Percentiles rank a stretch among this genome's conserved stretches.
phyloP scores from a whole-genome alignment of 1,139 yeast species.

The Spencermartinsiella ligniputridi region DNA sequence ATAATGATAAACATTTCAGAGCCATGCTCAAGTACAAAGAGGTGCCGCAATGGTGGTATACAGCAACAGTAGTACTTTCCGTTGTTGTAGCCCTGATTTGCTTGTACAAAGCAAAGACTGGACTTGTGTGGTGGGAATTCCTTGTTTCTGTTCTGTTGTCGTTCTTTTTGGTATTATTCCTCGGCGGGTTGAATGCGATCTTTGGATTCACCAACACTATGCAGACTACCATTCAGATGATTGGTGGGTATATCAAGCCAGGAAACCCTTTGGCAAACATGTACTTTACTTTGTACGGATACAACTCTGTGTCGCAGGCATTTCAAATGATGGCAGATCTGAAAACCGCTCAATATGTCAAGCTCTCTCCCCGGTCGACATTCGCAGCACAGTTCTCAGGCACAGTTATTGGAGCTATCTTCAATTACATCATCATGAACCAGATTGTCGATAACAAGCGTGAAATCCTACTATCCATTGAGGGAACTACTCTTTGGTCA shows the following conservation, averaged over 20 bases:
- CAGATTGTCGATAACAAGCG: slow-evolving; percentile 25
- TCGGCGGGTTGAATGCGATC: slow-evolving; percentile 40
- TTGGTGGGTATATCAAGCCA: slow-evolving; percentile 44
- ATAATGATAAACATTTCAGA: slow-evolving; percentile 5
- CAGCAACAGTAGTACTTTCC: slow-evolving; percentile 39
- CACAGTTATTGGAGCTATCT: slow-evolving; percentile 27
- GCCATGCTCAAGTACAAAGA: slow-evolving; percentile 5
- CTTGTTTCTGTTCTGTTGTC: slow-evolving; percentile 45
- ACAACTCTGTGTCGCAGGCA: slow-evolving; percentile 17
- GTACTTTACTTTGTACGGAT: slow-evolving; percentile 23
- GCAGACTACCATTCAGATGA: slow-evolving; percentile 44
- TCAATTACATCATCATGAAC: slow-evolving; percentile 31
- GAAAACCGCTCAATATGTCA: slow-evolving; percentile 50
- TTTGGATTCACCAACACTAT: slow-evolving; percentile 37
- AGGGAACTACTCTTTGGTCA: slow-evolving; percentile 32
- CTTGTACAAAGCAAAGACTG: slow-evolving; percentile 36
- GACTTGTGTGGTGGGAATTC: slow-evolving; percentile 49
- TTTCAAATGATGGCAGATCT: slow-evolving; percentile 37
- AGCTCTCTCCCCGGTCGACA: slow-evolving; percentile 40
- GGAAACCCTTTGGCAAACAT: slow-evolving; percentile 41
- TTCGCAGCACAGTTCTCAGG: slow-evolving; percentile 42
- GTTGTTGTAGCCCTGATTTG: slow-evolving; percentile 42
- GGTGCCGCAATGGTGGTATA: slow-evolving; percentile 10
- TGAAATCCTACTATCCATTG: slow-evolving; percentile 25
- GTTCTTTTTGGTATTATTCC: slow-evolving; percentile 40